phyloP scores from a whole-genome alignment of 331 rosid genomes.

The Arachis monticola region DNA sequence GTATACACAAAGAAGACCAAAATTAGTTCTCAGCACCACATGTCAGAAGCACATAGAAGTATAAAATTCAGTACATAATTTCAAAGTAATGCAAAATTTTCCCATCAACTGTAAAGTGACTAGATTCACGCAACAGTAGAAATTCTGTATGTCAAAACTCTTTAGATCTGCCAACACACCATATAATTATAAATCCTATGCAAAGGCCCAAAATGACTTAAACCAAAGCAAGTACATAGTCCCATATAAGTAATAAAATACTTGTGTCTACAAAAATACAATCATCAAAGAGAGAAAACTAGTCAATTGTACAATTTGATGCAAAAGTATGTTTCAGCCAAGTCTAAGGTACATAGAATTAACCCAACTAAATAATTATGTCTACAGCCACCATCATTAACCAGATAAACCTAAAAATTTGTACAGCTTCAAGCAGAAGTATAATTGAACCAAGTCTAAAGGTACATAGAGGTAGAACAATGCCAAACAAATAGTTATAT shows the following conservation, averaged over 20 bases:
- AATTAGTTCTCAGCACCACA: conserved; percentile 3
- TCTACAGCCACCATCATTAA: too few relatives aligned
- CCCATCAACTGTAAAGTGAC: conserved; percentile 23
- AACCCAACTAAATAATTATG: background rate
- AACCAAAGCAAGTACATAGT: conserved; percentile 27
- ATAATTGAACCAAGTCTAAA: too few relatives aligned
- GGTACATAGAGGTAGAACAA: too few relatives aligned
- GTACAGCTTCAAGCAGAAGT: too few relatives aligned
- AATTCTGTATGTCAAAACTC: conserved; percentile 13
- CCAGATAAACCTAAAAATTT: too few relatives aligned
- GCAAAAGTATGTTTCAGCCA: conserved; percentile 30
- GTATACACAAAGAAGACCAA: conserved; percentile 31
- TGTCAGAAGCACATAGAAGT: background rate
- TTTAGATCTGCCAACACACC: conserved; percentile 11
- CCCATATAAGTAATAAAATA: background rate
- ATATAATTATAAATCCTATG: background rate
- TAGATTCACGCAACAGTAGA: conserved; percentile 18
- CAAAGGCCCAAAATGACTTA: conserved; percentile 36
- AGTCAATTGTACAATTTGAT: conserved; percentile 26
- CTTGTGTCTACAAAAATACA: background rate
- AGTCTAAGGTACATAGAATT: conserved; percentile 29
- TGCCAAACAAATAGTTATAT: too few relatives aligned
- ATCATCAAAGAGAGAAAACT: conserved; percentile 22
- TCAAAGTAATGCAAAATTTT: conserved; percentile 1
- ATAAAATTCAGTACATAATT: conserved; percentile 30